phyloP scores from a whole-genome alignment of 768 basidiomycete species.

The Russula earlei region DNA sequence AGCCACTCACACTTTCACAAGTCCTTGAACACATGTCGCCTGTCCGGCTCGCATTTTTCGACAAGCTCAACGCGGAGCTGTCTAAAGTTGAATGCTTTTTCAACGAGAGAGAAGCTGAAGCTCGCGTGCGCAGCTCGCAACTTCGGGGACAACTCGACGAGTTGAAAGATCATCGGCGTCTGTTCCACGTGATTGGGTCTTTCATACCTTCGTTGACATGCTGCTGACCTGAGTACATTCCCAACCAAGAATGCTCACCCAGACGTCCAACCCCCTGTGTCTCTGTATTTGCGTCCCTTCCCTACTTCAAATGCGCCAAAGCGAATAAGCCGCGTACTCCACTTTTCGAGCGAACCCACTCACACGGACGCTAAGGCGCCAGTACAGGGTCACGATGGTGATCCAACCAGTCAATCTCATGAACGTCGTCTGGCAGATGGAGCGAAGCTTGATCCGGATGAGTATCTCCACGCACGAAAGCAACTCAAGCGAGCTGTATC shows the following conservation, averaged over 20 bases:
- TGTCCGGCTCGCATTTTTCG: conserved; percentile 64
- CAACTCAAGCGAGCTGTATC: conserved; percentile 73
- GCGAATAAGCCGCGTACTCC: neutral
- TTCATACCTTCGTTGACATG: neutral
- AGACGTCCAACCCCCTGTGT: neutral
- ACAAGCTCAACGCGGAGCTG: conserved; percentile 65
- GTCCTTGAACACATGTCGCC: conserved; percentile 49
- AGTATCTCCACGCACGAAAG: conserved; percentile 78
- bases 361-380: neutral
- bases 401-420: neutral
- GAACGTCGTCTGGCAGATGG: neutral
- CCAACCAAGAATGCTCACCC: conserved; percentile 7
- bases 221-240: neutral
- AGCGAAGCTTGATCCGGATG: conserved; percentile 47
- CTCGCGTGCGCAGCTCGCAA: conserved; percentile 34
- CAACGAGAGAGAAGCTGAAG: conserved; percentile 54
- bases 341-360: neutral
- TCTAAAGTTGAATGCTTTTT: conserved; percentile 86
- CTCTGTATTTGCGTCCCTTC: neutral
- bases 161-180: conserved; percentile 13
- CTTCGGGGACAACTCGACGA: conserved; percentile 19
- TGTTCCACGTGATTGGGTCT: conserved; percentile 5
- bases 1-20: conserved; percentile 22
- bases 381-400: neutral
- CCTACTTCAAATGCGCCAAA: neutral